Evolutionary conservation across 1,284 basidiomycete species (phyloP), one percentile per base, ranked within the genome.

Genomic region (Mycosarcoma mackinlayi): DNA sequence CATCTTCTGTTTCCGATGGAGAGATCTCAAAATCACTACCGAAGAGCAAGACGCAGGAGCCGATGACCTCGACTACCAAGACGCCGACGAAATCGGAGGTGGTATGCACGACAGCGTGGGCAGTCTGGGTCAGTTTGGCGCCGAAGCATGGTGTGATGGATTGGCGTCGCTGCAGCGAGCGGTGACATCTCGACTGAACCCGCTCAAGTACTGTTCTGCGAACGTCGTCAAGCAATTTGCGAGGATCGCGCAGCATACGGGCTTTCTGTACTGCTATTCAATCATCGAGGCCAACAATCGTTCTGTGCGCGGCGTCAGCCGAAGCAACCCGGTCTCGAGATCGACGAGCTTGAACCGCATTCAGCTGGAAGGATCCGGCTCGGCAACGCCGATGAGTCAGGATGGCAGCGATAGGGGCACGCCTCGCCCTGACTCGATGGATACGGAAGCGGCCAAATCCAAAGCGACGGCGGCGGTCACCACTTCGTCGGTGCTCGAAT

Each of bases 1-100:
- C 77, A 93, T 98, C 68, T 99, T 98, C 83, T 98, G 96, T 84
- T 99, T 98, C 85, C 87, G 95, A 18, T 98, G 94, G 95, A 86
- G 92, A 64, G 93, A 94, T 75, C 85, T 98, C 33, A 84, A 91
- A 24, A 83, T 84, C n/a, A 85, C 85, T 37, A 77, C 83, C 47
- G 85, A 85, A 55, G 88, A 89, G 52, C 81, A 82, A 3, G 81
- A 79, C 8, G 87, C 87, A 23, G 86, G 80, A 9, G 77, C 78
- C 67, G 64, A 49, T 23, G 58, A 72, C 16, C 35, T 55, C 27
- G 73, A 60, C 19, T 56, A 55, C 23, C 49, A 50, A 21, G 64
- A 69, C 16, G 66, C 54, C 2, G 66, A 67, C 45, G 73, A 73
- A 53, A 56, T 59, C 27, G 73, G 54, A 1, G 65, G 64, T 4